Evolutionary conservation across 768 basidiomycete species (phyloP).

Genomic region (Tylopilus sp.): DNA sequence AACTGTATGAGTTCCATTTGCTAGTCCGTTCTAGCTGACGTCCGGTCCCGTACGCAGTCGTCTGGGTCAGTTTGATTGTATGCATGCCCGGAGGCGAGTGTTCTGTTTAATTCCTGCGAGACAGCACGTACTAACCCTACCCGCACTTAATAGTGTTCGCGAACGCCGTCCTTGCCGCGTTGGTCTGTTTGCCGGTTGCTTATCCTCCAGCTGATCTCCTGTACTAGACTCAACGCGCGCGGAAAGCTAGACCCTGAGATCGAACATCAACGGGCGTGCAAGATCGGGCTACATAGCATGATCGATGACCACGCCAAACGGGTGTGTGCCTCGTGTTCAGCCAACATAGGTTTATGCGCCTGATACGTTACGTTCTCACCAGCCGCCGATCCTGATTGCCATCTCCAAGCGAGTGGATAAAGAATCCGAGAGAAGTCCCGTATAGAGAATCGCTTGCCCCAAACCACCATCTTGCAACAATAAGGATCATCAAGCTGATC

Average conservation of each 20-base stretch:
- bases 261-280: conserved; percentile 7
- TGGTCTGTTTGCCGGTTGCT: not conserved
- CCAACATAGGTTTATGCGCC: not conserved
- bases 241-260: conserved; percentile 10
- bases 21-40: not conserved
- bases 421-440: conserved; percentile 3
- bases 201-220: not conserved
- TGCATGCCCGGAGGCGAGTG: conserved; percentile 20
- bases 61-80: conserved; percentile 15
- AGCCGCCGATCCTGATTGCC: conserved; percentile 17
- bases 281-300: conserved; percentile 1
- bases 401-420: conserved; percentile 12
- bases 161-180: conserved; percentile 18
- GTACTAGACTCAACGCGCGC: conserved; percentile 11
- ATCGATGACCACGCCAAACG: conserved; percentile 1
- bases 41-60: not conserved
- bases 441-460: conserved; percentile 5
- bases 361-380: not conserved
- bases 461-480: too few species aligned
- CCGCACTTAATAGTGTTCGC: conserved; percentile 12
- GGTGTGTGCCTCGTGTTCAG: conserved; percentile 1
- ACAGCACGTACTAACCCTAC: not conserved
- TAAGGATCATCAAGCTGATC: too few species aligned
- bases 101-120: too few species aligned
- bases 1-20: conserved; percentile 2